Evolutionary conservation across 495 filamentous ascomycete species (phyloP).

Genomic region (Articulospora tetracladia): DNA sequence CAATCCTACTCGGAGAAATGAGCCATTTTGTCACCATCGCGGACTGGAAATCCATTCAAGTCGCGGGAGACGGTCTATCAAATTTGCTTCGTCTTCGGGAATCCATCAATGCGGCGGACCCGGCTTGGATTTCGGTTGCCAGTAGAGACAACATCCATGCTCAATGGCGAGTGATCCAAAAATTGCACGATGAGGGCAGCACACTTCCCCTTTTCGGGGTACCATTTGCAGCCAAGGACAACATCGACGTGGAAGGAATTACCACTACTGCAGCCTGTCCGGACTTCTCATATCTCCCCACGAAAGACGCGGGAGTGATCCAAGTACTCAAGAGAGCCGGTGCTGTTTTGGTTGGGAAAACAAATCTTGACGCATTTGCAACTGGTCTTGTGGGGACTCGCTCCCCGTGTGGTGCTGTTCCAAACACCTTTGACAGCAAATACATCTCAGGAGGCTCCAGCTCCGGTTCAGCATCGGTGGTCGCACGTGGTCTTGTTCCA

Average conservation of each 20-base stretch:
- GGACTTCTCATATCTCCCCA: slow-evolving; percentile 43
- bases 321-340: slow-evolving; percentile 36
- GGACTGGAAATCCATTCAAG: background rate
- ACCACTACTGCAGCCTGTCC: slow-evolving; percentile 57
- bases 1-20: background rate
- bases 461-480: slow-evolving; percentile 50
- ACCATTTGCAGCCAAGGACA: slow-evolving; percentile 18
- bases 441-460: slow-evolving; percentile 54
- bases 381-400: slow-evolving; percentile 52
- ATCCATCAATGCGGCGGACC: background rate
- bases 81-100: background rate
- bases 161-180: slow-evolving; percentile 94
- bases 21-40: background rate
- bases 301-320: slow-evolving; percentile 26
- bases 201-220: slow-evolving; percentile 12
- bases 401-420: slow-evolving; percentile 51
- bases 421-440: slow-evolving; percentile 41
- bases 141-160: slow-evolving; percentile 32
- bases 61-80: background rate
- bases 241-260: slow-evolving; percentile 43
- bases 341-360: slow-evolving; percentile 58
- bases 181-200: slow-evolving; percentile 62
- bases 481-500: slow-evolving; percentile 43
- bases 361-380: slow-evolving; percentile 63
- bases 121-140: background rate